phyloP scores from a whole-genome alignment of 2,329 filamentous ascomycete species.

The Fusarium veterinarium region DNA sequence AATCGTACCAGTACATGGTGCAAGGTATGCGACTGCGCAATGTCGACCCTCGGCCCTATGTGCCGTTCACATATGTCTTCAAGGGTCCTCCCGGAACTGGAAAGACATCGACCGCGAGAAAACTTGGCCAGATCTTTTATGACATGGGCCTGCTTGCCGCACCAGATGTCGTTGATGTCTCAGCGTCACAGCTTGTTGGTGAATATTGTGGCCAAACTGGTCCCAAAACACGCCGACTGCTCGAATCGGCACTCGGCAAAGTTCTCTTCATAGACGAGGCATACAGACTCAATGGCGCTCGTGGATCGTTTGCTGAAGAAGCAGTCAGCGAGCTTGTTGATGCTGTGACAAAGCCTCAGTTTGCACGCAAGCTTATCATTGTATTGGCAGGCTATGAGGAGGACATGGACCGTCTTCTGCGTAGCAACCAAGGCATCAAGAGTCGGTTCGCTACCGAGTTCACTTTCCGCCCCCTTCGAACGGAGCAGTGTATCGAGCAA shows the following conservation, averaged over 20 bases:
- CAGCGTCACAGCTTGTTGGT: conserved; percentile 75
- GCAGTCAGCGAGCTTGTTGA: conserved; percentile 65
- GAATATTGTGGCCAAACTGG: conserved; percentile 76
- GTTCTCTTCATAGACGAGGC: conserved; percentile 80
- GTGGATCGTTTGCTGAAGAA: conserved; percentile 67
- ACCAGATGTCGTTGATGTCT: conserved; percentile 72
- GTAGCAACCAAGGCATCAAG: conserved; percentile 69
- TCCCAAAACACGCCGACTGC: conserved; percentile 68
- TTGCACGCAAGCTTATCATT: conserved; percentile 68
- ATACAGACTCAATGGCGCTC: conserved; percentile 65
- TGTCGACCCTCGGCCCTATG: conserved; percentile 62
- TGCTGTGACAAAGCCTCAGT: conserved; percentile 65
- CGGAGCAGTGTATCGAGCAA: conserved; percentile 59
- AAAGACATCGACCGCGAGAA: conserved; percentile 76
- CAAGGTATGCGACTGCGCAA: conserved; percentile 61
- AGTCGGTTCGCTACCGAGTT: conserved; percentile 73
- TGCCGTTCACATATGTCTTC: conserved; percentile 77
- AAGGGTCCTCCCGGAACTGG: conserved; percentile 74
- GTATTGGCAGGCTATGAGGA: conserved; percentile 76
- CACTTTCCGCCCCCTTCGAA: conserved; percentile 62
- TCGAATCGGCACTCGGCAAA: conserved; percentile 73
- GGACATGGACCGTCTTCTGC: conserved; percentile 73
- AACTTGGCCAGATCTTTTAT: conserved; percentile 79
- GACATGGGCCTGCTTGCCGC: conserved; percentile 75
- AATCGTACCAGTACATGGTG: conserved; percentile 66